Conservation (phyloP, 2,329 filamentous ascomycete genomes). For the Pyricularia sp. region DNA sequence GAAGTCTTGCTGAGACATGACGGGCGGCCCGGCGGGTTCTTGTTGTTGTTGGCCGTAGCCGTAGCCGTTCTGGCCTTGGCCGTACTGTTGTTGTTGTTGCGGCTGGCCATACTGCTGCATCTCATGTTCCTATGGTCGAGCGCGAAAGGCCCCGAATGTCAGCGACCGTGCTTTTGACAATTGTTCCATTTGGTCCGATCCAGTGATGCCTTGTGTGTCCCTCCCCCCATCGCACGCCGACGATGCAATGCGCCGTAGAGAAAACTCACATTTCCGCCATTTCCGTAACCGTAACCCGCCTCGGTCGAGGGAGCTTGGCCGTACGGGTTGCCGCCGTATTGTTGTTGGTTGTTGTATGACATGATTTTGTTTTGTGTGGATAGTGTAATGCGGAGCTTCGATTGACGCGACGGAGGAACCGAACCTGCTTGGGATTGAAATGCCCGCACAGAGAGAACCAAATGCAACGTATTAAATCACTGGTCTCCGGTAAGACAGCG, state of each 20-base stretch:
- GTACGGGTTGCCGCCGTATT: constrained; percentile 59
- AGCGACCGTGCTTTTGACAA: not conserved
- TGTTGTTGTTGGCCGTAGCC: constrained; percentile 8
- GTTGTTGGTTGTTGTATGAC: constrained; percentile 53
- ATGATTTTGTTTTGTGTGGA: constrained; percentile 26
- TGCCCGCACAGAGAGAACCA: not conserved
- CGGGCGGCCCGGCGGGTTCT: constrained; percentile 15
- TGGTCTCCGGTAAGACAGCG: not conserved
- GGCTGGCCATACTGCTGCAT: constrained; percentile 40
- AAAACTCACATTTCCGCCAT: constrained; percentile 14
- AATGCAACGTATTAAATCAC: not conserved
- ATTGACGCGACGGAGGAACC: constrained; percentile 1
- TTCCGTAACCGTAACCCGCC: constrained; percentile 31
- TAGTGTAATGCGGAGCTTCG: not conserved
- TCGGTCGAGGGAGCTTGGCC: constrained; percentile 40
- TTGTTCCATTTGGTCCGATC: not conserved
- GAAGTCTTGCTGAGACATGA: constrained; percentile 58
- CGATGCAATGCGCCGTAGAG: constrained; percentile 2
- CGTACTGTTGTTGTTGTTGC: constrained; percentile 11
- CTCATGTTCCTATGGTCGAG: constrained; percentile 38
- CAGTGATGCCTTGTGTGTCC: not conserved
- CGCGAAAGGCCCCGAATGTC: not conserved
- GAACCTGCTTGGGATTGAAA: not conserved
- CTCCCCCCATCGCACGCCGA: not conserved
- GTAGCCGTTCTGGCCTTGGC: constrained; percentile 8